Evolutionary conservation across 768 basidiomycete species (phyloP).

Genomic region (Pisolithus orientalis): DNA sequence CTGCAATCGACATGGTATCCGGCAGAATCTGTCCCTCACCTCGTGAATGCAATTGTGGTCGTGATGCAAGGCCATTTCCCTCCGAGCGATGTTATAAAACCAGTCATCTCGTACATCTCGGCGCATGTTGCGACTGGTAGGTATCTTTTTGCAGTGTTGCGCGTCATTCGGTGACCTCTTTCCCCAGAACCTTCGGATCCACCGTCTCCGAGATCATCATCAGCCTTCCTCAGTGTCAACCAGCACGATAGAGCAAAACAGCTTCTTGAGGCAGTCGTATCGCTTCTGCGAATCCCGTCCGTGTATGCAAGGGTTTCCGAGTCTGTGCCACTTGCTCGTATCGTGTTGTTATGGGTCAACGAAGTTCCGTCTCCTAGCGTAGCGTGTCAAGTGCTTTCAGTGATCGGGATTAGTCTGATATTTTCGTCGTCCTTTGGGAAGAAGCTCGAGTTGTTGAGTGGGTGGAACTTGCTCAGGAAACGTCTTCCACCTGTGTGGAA

Average conservation of each 20-base stretch:
- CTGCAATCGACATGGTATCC: constrained; percentile 76
- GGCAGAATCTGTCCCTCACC: constrained; percentile 36
- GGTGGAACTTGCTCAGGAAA: constrained; percentile 71
- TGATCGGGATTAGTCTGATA: constrained; percentile 52
- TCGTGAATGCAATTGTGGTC: constrained; percentile 56
- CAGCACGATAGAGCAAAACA: constrained; percentile 55
- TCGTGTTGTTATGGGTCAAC: constrained; percentile 74
- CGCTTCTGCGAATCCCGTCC: constrained; percentile 48
- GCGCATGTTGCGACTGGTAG: constrained; percentile 69
- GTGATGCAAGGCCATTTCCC: constrained; percentile 63
- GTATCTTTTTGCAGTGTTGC: constrained; percentile 10
- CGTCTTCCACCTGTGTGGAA: constrained; percentile 70
- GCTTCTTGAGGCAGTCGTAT: constrained; percentile 59
- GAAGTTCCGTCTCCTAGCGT: constrained; percentile 59
- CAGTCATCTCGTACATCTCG: constrained; percentile 78
- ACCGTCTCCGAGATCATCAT: constrained; percentile 10
- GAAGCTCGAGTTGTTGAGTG: constrained; percentile 81
- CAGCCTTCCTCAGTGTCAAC: constrained; percentile 14
- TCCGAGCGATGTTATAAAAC: constrained; percentile 74
- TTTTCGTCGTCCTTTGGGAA: constrained; percentile 59
- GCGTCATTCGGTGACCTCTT: background rate
- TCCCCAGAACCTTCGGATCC: constrained; percentile 1
- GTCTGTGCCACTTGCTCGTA: constrained; percentile 70
- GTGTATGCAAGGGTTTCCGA: constrained; percentile 67
- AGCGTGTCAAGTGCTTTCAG: constrained; percentile 50